phyloP scores from a whole-genome alignment of 164 flowering plant species.

The Dillenia turbinata region DNA sequence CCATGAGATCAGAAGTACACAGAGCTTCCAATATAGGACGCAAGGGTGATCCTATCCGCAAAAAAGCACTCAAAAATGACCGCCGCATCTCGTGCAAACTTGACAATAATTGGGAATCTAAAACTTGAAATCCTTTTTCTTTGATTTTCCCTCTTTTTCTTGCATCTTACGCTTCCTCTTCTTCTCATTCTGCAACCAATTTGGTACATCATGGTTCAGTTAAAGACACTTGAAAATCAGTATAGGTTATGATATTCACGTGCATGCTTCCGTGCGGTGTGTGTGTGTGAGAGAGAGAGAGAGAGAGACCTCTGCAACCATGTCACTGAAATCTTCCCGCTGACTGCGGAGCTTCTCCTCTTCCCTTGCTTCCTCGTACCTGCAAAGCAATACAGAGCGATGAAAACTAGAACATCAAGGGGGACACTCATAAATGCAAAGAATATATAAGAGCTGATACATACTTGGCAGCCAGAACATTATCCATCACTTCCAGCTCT shows the following conservation, averaged over 20 bases:
- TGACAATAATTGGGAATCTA: too few species aligned
- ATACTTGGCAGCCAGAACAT: slow-evolving; percentile 92
- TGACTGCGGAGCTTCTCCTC: slow-evolving; percentile 85
- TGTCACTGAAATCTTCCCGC: slow-evolving; percentile 96
- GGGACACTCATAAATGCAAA: too few species aligned
- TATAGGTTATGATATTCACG: too few species aligned
- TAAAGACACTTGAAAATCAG: too few species aligned
- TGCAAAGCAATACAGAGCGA: slow-evolving; percentile 14
- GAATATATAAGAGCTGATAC: slow-evolving; percentile 10
- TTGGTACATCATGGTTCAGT: neutral
- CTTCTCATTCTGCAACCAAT: slow-evolving; percentile 63
- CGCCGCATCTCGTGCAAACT: too few species aligned
- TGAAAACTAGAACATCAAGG: neutral
- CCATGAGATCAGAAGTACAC: too few species aligned
- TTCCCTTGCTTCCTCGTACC: slow-evolving; percentile 98
- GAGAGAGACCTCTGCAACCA: slow-evolving; percentile 89
- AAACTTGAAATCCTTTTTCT: slow-evolving; percentile 66
- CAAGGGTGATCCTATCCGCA: too few species aligned
- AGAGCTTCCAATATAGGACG: too few species aligned
- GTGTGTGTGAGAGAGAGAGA: too few species aligned
- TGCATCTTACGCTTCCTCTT: slow-evolving; percentile 92
- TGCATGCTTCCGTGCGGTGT: too few species aligned
- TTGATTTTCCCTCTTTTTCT: slow-evolving; percentile 82
- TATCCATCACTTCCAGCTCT: slow-evolving; percentile 80
- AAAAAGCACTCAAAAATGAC: too few species aligned